phyloP scores from a whole-genome alignment of 1,139 yeast genomes.

The Suhomyces kunorum region DNA sequence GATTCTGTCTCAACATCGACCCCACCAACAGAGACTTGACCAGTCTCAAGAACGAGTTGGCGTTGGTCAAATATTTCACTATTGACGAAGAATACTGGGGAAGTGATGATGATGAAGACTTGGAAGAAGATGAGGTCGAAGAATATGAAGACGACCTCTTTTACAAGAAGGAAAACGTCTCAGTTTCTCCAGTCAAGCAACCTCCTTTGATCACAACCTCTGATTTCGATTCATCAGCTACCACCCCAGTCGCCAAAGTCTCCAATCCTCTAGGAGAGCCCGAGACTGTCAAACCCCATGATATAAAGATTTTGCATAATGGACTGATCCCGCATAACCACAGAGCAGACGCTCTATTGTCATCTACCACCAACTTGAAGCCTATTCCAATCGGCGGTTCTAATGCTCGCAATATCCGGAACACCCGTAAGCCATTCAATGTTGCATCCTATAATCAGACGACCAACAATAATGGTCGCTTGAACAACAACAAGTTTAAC shows the following conservation, averaged over 20 bases:
- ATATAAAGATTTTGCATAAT: conserved; percentile 13
- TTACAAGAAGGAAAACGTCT: conserved; percentile 15
- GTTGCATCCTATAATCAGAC: conserved; percentile 56
- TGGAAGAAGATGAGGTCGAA: conserved; percentile 26
- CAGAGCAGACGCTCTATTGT: conserved; percentile 49
- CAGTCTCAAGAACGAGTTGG: conserved; percentile 60
- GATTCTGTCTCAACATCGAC: conserved; percentile 78
- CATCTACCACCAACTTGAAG: conserved; percentile 40
- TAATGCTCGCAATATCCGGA: conserved; percentile 43
- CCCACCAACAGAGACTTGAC: conserved; percentile 78
- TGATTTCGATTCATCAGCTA: conserved; percentile 10
- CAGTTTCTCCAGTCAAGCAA: conserved; percentile 12
- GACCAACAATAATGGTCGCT: conserved; percentile 20
- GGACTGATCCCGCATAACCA: conserved; percentile 38
- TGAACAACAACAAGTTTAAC: conserved; percentile 40
- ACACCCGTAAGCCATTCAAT: conserved; percentile 61
- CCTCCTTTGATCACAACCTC: conserved; percentile 15
- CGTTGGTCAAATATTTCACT: conserved; percentile 67
- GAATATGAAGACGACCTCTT: conserved; percentile 25
- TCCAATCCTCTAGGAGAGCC: conserved; percentile 15
- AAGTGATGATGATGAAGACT: conserved; percentile 47
- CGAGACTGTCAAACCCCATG: conserved; percentile 11
- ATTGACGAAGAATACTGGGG: conserved; percentile 74
- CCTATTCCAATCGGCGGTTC: conserved; percentile 45
- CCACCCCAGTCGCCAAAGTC: conserved; percentile 1